Percentiles rank a stretch among this genome's conserved stretches.
Conservation (phyloP, 306 rosid species). For the Vigna nakashimae region DNA sequence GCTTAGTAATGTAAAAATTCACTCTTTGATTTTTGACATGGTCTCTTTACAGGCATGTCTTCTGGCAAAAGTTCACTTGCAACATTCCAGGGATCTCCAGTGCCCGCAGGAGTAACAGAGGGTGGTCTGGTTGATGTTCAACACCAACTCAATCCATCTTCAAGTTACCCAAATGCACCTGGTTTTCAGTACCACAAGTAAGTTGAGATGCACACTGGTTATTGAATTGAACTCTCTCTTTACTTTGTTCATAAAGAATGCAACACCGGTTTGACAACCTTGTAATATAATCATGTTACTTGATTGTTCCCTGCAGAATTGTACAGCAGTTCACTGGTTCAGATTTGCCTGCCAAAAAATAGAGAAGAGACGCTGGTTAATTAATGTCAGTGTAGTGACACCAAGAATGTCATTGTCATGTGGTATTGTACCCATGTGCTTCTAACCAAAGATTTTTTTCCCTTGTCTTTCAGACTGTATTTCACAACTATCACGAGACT, state of each 20-base stretch:
- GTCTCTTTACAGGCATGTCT: constrained; percentile 68
- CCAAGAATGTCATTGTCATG: constrained; percentile 36
- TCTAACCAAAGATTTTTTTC: constrained; percentile 41
- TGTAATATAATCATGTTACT: constrained; percentile 32
- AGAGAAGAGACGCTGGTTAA: constrained; percentile 48
- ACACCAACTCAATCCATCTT: constrained; percentile 60
- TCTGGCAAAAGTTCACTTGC: constrained; percentile 55
- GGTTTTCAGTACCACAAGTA: constrained; percentile 69
- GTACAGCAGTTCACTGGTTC: constrained; percentile 66
- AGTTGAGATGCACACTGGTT: constrained; percentile 39
- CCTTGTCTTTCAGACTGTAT: constrained; percentile 39
- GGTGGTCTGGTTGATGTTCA: constrained; percentile 59
- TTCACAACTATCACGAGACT: constrained; percentile 38
- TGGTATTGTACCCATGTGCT: constrained; percentile 44
- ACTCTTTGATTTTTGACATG: constrained; percentile 17
- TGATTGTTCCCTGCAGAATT: constrained; percentile 60
- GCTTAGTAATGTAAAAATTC: not conserved
- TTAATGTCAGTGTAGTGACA: constrained; percentile 37
- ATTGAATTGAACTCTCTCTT: constrained; percentile 10
- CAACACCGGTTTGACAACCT: constrained; percentile 2
- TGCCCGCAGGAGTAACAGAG: constrained; percentile 51
- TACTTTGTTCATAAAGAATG: not conserved
- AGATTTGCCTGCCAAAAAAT: constrained; percentile 45
- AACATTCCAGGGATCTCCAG: constrained; percentile 68
- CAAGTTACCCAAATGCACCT: constrained; percentile 55